Conservation (phyloP, 2,329 filamentous ascomycete species). For the Pseudopithomyces maydicus region DNA sequence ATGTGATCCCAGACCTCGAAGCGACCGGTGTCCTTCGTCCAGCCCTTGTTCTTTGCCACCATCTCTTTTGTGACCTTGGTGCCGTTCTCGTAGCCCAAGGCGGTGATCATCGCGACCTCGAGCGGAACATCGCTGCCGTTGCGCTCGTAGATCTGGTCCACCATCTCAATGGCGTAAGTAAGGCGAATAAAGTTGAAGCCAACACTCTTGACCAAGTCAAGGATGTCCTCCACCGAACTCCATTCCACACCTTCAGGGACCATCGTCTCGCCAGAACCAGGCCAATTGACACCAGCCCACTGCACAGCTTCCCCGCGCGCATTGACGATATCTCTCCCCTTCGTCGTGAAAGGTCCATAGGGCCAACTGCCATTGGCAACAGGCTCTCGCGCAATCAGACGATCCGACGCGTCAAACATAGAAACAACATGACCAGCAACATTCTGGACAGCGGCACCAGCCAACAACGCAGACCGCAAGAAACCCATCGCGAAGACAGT, state of each 20-base stretch:
- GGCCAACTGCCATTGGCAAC: slow-evolving; percentile 5
- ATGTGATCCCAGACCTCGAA: slow-evolving; percentile 45
- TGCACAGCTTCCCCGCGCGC: slow-evolving; percentile 54
- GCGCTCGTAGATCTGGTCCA: slow-evolving; percentile 49
- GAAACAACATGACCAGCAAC: neutral
- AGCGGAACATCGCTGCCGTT: slow-evolving; percentile 46
- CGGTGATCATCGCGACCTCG: slow-evolving; percentile 47
- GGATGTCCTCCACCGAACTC: slow-evolving; percentile 57
- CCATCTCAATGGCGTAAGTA: slow-evolving; percentile 50
- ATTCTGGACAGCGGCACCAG: neutral
- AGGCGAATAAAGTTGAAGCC: slow-evolving; percentile 67
- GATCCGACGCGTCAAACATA: neutral
- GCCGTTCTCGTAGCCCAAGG: slow-evolving; percentile 47
- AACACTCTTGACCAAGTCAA: slow-evolving; percentile 56
- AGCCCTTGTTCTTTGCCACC: slow-evolving; percentile 41
- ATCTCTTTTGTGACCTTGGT: slow-evolving; percentile 47
- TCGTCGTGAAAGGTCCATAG: slow-evolving; percentile 42
- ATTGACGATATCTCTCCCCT: slow-evolving; percentile 48
- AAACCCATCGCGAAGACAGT: neutral
- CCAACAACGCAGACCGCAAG: neutral
- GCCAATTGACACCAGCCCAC: slow-evolving; percentile 65
- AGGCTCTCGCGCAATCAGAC: neutral
- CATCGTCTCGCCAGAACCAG: slow-evolving; percentile 60
- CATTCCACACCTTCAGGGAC: slow-evolving; percentile 65
- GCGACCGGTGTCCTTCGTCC: slow-evolving; percentile 46